Conservation (phyloP, 768 basidiomycete species). For the Asterophora lycoperdoides region DNA sequence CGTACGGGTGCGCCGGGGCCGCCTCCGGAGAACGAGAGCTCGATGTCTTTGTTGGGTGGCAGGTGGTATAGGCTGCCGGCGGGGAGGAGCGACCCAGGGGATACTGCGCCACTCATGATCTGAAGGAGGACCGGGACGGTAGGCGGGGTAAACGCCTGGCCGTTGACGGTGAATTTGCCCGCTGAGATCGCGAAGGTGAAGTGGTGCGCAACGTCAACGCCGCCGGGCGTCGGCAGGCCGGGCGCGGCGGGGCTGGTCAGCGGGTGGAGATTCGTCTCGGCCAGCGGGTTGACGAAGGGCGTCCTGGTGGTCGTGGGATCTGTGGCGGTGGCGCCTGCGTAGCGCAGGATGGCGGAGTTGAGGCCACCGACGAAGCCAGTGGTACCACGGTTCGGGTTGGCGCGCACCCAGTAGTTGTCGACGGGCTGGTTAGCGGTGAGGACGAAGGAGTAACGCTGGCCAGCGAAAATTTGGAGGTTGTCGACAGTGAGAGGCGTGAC, state of each 20-base stretch:
- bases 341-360: constrained; percentile 9
- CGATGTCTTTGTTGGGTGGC: constrained; percentile 41
- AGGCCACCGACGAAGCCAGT: not conserved
- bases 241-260: too few species aligned
- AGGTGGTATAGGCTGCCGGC: constrained; percentile 39
- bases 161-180: constrained; percentile 28
- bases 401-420: constrained; percentile 38
- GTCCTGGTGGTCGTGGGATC: not conserved
- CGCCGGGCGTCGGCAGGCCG: too few species aligned
- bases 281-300: too few species aligned
- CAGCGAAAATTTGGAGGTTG: constrained; percentile 32
- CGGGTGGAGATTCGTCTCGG: too few species aligned
- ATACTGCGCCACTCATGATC: constrained; percentile 29
- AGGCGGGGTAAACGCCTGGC: constrained; percentile 28
- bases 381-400: constrained; percentile 1
- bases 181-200: too few species aligned
- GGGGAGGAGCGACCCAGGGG: constrained; percentile 24
- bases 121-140: constrained; percentile 43
- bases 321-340: not conserved
- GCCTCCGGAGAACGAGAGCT: constrained; percentile 38
- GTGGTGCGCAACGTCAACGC: too few species aligned
- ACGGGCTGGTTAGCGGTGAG: constrained; percentile 34
- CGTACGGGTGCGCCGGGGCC: constrained; percentile 26
- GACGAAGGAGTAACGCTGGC: constrained; percentile 41
- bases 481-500: constrained; percentile 33